Base-by-base conservation (phyloP, 495 filamentous ascomycete genomes). In the Penicillium diatomitis region DNA sequence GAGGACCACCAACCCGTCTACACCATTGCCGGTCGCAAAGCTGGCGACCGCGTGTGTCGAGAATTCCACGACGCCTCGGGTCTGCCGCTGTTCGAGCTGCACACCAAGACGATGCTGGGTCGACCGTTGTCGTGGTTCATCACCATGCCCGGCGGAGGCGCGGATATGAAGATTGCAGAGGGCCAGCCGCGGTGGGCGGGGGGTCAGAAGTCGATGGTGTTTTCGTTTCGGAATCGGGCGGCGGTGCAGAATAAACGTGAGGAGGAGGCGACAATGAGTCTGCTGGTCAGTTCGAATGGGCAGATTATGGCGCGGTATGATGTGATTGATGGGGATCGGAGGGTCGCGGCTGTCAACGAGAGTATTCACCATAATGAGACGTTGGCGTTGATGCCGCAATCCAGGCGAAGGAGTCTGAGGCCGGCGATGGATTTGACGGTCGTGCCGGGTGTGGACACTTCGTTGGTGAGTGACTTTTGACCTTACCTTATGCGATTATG, bases 31-130 rank as follows among this genome's bases (percentile, higher is more conserved):
- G 60, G 60, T 20, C 49, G 52, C 40, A 61, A 58, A 31, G 58
- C 55, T 32, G 52, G 47, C 32, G 40, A 57, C 38, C 53, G 59
- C 28, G 38, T 56, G 6, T 62, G 58, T 47, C 59, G 62, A 0
- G 61, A 62, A 20, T 57, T 64, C 34, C 58, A 57, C 35, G 61
- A 62, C 34, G 49, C 54, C n/a, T 57, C 56, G 9, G 61, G 61
- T 8, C 46, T 64, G 2, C 59, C 61, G 4, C 41, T 62, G 2
- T 64, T 66, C 46, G 61, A 66, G 41, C 47, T 66, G 2, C 58
- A 64, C 37, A 47, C 48, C 5, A 52, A 52, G 36, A 31, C 30
- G 4, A 30, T 41, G 11, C 46, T 48, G 12, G 44, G 36, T 20
- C 36, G 45, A 10, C 35, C 45, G 7, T 48, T 27, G 40, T 34